phyloP scores from a whole-genome alignment of 2,329 filamentous ascomycete species.

The Elsinoe batatas region DNA sequence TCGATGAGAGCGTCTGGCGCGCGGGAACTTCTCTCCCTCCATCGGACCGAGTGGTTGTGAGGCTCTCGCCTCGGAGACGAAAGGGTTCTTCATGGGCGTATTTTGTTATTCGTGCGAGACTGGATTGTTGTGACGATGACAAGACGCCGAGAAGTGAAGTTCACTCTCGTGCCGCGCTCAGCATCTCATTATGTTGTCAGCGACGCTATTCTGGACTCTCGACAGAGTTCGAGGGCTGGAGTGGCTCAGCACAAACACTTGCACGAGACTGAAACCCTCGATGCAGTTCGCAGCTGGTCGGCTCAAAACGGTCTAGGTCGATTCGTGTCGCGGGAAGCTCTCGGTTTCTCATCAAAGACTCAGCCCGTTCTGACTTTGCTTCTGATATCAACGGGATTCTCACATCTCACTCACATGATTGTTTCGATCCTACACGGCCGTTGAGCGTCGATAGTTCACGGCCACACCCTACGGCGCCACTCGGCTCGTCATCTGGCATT shows the following conservation, averaged over 20 bases:
- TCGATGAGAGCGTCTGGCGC: conserved; percentile 1
- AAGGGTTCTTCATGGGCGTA: conserved; percentile 3
- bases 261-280: neutral
- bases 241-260: conserved; percentile 4
- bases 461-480: neutral
- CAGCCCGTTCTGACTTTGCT: neutral
- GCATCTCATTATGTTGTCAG: conserved; percentile 9
- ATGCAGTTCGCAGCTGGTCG: neutral
- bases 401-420: neutral
- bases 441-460: neutral
- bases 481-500: neutral
- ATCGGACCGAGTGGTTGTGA: neutral
- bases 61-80: neutral
- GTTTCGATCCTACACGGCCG: neutral
- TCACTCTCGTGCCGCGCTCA: neutral
- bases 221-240: conserved; percentile 1
- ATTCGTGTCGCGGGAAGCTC: neutral
- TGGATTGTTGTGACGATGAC: neutral
- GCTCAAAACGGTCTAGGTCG: neutral
- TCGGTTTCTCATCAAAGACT: neutral
- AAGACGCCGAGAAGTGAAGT: conserved; percentile 2
- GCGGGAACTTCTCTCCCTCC: neutral
- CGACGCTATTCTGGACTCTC: neutral
- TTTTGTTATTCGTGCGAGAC: neutral
- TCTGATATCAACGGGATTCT: conserved; percentile 6